Conservation (phyloP, 768 basidiomycete genomes). For the Calocera viscosa region DNA sequence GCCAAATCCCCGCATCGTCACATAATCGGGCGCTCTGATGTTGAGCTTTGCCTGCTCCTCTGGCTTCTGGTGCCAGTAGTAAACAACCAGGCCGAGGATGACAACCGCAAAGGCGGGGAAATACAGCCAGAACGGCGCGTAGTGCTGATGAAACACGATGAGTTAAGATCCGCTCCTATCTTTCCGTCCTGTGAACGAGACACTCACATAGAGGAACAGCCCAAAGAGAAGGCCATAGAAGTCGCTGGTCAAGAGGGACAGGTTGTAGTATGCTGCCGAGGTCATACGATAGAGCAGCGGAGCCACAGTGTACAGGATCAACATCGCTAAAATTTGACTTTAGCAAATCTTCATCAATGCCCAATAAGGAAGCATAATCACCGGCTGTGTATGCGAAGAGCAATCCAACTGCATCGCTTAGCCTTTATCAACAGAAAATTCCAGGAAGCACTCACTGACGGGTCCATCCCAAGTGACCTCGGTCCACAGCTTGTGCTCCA, state of each 20-base stretch:
- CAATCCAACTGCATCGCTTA: conserved; percentile 34
- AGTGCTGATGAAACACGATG: conserved; percentile 41
- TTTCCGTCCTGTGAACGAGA: conserved; percentile 8
- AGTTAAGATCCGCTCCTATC: background rate
- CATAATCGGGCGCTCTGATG: conserved; percentile 47
- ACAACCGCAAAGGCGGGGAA: conserved; percentile 66
- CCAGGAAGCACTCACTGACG: conserved; percentile 40
- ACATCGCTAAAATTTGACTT: conserved; percentile 43
- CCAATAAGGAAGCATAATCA: conserved; percentile 15
- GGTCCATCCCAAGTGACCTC: conserved; percentile 58
- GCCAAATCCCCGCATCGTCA: conserved; percentile 23
- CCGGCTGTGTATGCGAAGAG: conserved; percentile 40
- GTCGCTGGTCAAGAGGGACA: conserved; percentile 75
- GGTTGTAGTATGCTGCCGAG: conserved; percentile 74
- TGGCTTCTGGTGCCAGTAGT: conserved; percentile 76
- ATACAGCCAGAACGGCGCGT: conserved; percentile 76
- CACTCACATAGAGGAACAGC: conserved; percentile 42
- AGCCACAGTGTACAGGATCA: conserved; percentile 72
- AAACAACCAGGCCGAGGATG: conserved; percentile 58
- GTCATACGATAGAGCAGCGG: conserved; percentile 77
- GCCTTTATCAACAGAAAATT: background rate
- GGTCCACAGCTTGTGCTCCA: conserved; percentile 59
- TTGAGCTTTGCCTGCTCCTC: conserved; percentile 60
- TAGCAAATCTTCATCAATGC: background rate
- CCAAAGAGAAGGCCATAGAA: conserved; percentile 79